Conservation (phyloP, 768 basidiomycete species). For the Filobasidium wieringae region DNA sequence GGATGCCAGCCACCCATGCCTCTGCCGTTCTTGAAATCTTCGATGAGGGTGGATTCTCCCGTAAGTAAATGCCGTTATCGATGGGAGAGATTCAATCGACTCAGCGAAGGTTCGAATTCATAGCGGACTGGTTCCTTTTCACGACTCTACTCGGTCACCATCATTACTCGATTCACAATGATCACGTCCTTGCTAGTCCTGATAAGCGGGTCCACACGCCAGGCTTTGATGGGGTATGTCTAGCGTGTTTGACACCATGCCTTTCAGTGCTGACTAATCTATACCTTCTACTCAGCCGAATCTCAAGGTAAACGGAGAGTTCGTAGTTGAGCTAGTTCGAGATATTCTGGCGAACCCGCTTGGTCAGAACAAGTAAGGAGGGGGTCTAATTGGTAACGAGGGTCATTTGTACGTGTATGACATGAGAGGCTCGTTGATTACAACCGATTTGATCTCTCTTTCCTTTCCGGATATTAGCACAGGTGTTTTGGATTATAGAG, state of each 20-base stretch:
- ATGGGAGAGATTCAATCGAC: neutral
- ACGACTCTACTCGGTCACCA: conserved; percentile 23
- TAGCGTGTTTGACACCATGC: neutral
- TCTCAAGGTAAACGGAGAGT: conserved; percentile 1
- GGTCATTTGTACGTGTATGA: too few relatives aligned
- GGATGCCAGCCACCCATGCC: conserved; percentile 26
- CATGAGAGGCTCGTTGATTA: too few relatives aligned
- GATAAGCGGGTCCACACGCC: neutral
- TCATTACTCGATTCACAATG: conserved; percentile 26
- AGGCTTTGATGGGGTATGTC: neutral
- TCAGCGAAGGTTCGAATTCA: neutral
- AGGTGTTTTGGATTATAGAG: too few relatives aligned
- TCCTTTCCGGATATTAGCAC: too few relatives aligned
- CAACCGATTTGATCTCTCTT: too few relatives aligned
- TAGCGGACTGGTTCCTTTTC: conserved; percentile 28
- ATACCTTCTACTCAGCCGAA: neutral
- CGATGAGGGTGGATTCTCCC: conserved; percentile 29
- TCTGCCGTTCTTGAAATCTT: conserved; percentile 31
- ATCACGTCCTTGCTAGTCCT: conserved; percentile 36
- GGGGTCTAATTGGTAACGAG: too few relatives aligned
- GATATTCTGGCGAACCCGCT: neutral
- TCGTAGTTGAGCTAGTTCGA: neutral
- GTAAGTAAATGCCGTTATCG: conserved; percentile 8
- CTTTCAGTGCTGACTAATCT: neutral
- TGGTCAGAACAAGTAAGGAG: too few relatives aligned